phyloP scores from a whole-genome alignment of 306 rosid genomes.

The Trichosanthes truncata region DNA sequence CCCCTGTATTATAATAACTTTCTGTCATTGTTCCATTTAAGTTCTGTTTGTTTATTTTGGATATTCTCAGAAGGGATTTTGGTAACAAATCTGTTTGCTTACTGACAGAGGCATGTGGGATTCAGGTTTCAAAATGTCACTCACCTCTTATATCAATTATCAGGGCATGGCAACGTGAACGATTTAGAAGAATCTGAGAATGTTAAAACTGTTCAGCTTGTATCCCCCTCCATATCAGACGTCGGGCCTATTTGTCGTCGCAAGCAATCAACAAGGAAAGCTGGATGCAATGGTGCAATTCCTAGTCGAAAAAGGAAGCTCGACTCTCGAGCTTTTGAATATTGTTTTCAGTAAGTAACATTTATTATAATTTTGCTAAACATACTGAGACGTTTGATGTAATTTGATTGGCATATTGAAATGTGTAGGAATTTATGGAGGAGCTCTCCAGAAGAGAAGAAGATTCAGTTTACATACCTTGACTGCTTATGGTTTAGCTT shows the following conservation, averaged over 20 bases:
- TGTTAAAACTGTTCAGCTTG: not conserved
- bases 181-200: conserved; percentile 11
- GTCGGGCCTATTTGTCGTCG: not conserved
- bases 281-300: conserved; percentile 8
- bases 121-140: conserved; percentile 16
- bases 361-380: not conserved
- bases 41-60: not conserved
- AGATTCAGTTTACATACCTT: conserved; percentile 32
- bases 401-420: conserved; percentile 18
- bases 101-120: conserved; percentile 11
- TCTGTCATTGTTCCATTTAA: not conserved
- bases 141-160: conserved; percentile 7
- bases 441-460: conserved; percentile 46
- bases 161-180: not conserved
- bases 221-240: conserved; percentile 9
- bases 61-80: not conserved
- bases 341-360: conserved; percentile 44
- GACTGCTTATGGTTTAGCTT: conserved; percentile 66
- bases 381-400: not conserved
- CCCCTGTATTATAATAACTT: not conserved
- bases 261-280: conserved; percentile 23
- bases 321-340: conserved; percentile 35
- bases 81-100: not conserved
- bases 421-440: conserved; percentile 57
- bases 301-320: conserved; percentile 23